phyloP scores from a whole-genome alignment of 2,329 filamentous ascomycete species.

The Periconia sp. region DNA sequence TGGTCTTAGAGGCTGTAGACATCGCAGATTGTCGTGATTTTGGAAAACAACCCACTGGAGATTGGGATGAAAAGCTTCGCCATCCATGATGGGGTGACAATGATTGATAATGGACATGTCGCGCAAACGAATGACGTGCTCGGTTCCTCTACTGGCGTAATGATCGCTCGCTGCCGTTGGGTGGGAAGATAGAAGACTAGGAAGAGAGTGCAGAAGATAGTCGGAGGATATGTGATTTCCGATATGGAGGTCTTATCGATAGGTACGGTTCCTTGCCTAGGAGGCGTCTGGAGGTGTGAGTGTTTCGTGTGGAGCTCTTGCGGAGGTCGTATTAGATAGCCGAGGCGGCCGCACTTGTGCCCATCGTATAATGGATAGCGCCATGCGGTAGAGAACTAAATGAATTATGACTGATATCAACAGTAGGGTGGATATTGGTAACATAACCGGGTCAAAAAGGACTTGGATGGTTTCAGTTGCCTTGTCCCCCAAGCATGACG shows the following conservation, averaged over 20 bases:
- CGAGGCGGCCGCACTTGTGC: too few relatives aligned
- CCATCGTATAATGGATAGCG: not conserved
- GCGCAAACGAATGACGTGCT: conserved; percentile 13
- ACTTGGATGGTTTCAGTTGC: too few relatives aligned
- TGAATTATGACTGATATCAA: not conserved
- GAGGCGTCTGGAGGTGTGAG: not conserved
- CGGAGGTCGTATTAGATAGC: not conserved
- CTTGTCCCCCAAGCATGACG: too few relatives aligned
- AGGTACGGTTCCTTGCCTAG: too few relatives aligned
- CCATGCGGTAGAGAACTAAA: not conserved
- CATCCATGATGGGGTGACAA: not conserved
- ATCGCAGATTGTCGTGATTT: not conserved
- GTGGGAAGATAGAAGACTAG: not conserved
- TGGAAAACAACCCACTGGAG: not conserved
- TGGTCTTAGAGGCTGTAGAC: not conserved
- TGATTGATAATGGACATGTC: conserved; percentile 1
- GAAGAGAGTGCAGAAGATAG: conserved; percentile 39
- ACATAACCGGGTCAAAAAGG: not conserved
- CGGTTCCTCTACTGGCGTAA: conserved; percentile 7
- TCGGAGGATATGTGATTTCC: not conserved
- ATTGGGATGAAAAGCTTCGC: too few relatives aligned
- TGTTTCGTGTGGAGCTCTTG: not conserved
- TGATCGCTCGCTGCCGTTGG: not conserved
- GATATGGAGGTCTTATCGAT: too few relatives aligned
- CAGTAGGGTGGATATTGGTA: not conserved